Evolutionary conservation across 2,329 filamentous ascomycete species (phyloP).

Genomic region (Teratosphaeriaceae sp.): DNA sequence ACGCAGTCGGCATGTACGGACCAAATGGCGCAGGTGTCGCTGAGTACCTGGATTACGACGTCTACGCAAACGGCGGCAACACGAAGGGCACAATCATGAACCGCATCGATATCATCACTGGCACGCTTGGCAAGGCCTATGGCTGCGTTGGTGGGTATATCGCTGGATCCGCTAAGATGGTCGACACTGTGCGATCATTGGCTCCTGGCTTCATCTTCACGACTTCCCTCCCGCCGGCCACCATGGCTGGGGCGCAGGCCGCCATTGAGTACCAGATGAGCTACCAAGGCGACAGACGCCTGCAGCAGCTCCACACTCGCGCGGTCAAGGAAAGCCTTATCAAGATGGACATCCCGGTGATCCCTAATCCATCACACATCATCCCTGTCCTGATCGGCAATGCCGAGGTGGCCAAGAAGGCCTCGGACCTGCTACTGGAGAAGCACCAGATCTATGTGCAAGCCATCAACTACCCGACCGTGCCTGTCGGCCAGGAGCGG

Average conservation of each 20-base stretch:
- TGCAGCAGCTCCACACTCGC: conserved; percentile 94
- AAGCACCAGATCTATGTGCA: conserved; percentile 96
- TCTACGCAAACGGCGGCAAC: conserved; percentile 68
- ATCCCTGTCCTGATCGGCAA: conserved; percentile 90
- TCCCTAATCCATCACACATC: conserved; percentile 96
- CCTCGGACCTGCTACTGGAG: conserved; percentile 83
- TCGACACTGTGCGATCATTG: conserved; percentile 89
- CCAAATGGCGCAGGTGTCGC: conserved; percentile 92
- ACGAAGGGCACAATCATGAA: conserved; percentile 86
- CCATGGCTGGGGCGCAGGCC: conserved; percentile 87
- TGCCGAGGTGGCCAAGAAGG: conserved; percentile 83
- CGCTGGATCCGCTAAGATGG: conserved; percentile 75
- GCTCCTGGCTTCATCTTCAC: conserved; percentile 99
- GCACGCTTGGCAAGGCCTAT: conserved; percentile 94
- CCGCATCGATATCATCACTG: conserved; percentile 94
- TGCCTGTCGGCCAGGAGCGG: conserved; percentile 94
- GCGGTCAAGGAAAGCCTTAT: conserved; percentile 82
- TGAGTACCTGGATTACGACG: conserved; percentile 92
- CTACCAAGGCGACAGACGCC: conserved; percentile 76
- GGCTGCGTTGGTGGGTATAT: conserved; percentile 98
- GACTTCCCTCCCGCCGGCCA: conserved; percentile 88
- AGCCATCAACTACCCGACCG: conserved; percentile 98
- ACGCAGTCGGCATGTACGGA: conserved; percentile 98
- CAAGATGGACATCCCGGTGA: conserved; percentile 83
- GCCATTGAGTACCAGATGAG: conserved; percentile 92